phyloP scores from a whole-genome alignment of 768 basidiomycete genomes.

The Filobasidium floriforme region DNA sequence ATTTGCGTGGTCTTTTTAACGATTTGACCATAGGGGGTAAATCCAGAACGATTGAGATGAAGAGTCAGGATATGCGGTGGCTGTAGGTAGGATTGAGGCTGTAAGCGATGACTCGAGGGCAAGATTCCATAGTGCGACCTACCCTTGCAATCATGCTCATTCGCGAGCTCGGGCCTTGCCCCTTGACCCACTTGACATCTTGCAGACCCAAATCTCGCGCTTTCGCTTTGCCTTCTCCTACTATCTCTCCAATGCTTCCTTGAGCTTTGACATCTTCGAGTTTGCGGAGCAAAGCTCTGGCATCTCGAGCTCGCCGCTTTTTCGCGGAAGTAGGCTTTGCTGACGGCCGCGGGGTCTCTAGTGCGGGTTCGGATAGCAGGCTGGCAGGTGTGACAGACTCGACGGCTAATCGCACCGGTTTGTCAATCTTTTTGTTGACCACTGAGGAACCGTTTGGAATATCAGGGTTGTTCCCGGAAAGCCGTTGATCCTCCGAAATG shows the following conservation, averaged over 20 bases:
- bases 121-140: slow-evolving; percentile 35
- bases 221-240: slow-evolving; percentile 3
- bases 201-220: slow-evolving; percentile 52
- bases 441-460: not conserved
- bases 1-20: slow-evolving; percentile 78
- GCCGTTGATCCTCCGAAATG: slow-evolving; percentile 55
- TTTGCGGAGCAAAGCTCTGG: slow-evolving; percentile 56
- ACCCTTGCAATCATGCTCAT: slow-evolving; percentile 88
- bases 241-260: slow-evolving; percentile 67
- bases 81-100: slow-evolving; percentile 44
- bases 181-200: slow-evolving; percentile 70
- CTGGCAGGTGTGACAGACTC: not conserved
- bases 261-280: slow-evolving; percentile 62
- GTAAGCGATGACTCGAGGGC: not conserved
- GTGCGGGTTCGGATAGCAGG: not conserved
- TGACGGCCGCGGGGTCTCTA: too few species aligned
- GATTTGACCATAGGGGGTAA: slow-evolving; percentile 61
- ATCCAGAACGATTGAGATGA: slow-evolving; percentile 85
- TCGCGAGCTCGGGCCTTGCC: slow-evolving; percentile 66
- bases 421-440: not conserved
- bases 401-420: not conserved
- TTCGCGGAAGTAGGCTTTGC: slow-evolving; percentile 41
- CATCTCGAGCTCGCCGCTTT: slow-evolving; percentile 68
- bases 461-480: slow-evolving; percentile 34
- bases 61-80: slow-evolving; percentile 79